Evolutionary conservation across 441 rosid species (phyloP).

Genomic region (Jatropha podagrica): DNA sequence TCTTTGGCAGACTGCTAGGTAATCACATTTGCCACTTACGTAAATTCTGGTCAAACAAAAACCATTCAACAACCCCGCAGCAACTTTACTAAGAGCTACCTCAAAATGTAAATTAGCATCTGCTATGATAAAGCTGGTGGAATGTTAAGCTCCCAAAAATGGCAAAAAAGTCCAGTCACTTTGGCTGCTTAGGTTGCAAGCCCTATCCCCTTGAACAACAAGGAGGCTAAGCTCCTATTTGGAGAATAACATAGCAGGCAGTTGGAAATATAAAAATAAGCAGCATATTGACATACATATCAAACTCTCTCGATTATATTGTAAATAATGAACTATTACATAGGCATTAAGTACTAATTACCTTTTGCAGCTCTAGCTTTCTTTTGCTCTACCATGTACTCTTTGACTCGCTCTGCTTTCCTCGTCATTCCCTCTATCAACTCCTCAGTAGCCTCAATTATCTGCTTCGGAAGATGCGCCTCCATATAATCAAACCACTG

Average conservation of each 20-base stretch:
- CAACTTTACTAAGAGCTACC: not conserved
- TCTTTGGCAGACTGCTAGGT: not conserved
- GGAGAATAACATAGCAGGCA: not conserved
- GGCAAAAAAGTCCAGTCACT: not conserved
- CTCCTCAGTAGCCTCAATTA: conserved; percentile 46
- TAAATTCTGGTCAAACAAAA: not conserved
- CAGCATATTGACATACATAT: not conserved
- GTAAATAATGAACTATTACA: too few relatives aligned
- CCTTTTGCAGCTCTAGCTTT: conserved; percentile 25
- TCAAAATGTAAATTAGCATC: not conserved
- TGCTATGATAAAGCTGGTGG: not conserved
- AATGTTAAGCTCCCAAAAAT: not conserved
- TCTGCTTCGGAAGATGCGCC: conserved; percentile 41
- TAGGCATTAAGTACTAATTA: too few relatives aligned
- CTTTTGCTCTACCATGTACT: conserved; percentile 48
- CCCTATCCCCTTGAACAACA: not conserved
- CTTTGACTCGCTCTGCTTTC: conserved; percentile 39
- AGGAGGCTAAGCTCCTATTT: not conserved
- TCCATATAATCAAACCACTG: conserved; percentile 58
- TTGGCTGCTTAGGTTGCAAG: not conserved
- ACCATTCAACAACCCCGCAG: not conserved
- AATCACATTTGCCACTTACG: not conserved
- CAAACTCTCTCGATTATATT: not conserved
- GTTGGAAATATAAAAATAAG: not conserved
- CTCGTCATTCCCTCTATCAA: conserved; percentile 49